Evolutionary conservation across 2,329 filamentous ascomycete genomes (phyloP).

Genomic region (Talaromyces atroroseus): DNA sequence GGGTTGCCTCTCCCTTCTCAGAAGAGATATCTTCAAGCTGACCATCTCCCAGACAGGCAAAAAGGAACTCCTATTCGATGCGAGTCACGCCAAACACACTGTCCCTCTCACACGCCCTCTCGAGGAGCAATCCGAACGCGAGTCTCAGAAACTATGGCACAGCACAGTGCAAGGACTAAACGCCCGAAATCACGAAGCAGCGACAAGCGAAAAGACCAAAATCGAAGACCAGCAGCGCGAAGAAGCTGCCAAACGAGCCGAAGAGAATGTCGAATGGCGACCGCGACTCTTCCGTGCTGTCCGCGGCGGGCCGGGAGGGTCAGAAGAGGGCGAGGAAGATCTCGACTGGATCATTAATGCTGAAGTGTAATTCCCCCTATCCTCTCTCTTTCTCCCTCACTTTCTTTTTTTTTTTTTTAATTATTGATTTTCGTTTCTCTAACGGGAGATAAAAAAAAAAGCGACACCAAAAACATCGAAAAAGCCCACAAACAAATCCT

Average conservation of each 20-base stretch:
- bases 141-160: constrained; percentile 84
- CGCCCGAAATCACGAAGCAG: constrained; percentile 76
- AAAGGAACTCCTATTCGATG: constrained; percentile 86
- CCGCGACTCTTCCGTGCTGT: constrained; percentile 79
- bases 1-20: constrained; percentile 28
- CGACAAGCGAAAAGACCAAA: constrained; percentile 93
- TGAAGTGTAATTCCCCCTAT: constrained; percentile 57
- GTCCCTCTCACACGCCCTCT: constrained; percentile 69
- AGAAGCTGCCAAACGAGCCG: constrained; percentile 73
- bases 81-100: constrained; percentile 68
- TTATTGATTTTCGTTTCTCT: too few species aligned
- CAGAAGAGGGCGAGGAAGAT: constrained; percentile 78
- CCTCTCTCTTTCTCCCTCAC: too few species aligned
- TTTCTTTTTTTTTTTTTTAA: not conserved
- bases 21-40: not conserved
- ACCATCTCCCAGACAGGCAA: constrained; percentile 64
- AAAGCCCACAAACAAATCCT: constrained; percentile 77
- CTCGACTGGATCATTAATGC: constrained; percentile 94
- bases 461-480: constrained; percentile 60
- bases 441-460: constrained; percentile 21
- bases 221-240: constrained; percentile 90
- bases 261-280: constrained; percentile 79
- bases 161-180: constrained; percentile 76
- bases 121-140: constrained; percentile 79
- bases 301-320: constrained; percentile 61